Conservation (phyloP, 2,329 filamentous ascomycete genomes). For the Trichoderma hamatum region DNA sequence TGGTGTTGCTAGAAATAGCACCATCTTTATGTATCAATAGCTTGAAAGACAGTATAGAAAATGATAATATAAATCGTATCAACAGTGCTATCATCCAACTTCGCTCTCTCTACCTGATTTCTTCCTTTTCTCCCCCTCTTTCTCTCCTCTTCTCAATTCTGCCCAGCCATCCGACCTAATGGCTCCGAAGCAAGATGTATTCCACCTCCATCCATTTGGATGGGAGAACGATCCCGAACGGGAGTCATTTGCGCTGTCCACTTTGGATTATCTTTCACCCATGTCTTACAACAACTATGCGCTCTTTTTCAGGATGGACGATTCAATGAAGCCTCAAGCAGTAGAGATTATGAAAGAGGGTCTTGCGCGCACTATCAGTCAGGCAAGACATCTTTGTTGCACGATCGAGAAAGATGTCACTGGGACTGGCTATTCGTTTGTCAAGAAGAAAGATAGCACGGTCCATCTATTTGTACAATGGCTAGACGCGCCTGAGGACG, state of each 20-base stretch:
- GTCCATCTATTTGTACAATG: background rate
- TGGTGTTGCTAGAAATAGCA: background rate
- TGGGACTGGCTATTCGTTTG: background rate
- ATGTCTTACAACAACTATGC: constrained; percentile 16
- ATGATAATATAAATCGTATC: background rate
- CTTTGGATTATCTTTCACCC: constrained; percentile 11
- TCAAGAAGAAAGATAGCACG: constrained; percentile 19
- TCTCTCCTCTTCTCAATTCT: background rate
- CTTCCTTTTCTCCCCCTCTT: background rate
- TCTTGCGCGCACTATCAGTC: background rate
- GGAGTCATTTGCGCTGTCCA: background rate
- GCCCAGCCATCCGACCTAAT: background rate
- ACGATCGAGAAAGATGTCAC: constrained; percentile 11
- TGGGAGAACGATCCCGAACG: constrained; percentile 20
- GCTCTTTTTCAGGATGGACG: constrained; percentile 15
- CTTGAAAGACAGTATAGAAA: background rate
- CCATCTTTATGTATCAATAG: background rate
- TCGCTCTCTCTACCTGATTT: background rate
- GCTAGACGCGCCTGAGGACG: constrained; percentile 7
- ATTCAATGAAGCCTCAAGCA: background rate
- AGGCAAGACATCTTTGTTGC: constrained; percentile 7
- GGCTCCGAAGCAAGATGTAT: constrained; percentile 13
- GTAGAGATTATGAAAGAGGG: constrained; percentile 11
- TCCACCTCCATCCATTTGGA: background rate
- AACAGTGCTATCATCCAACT: background rate